Percentiles rank a stretch among this genome's conserved stretches.
Evolutionary conservation across 768 basidiomycete species (phyloP).

Genomic region (Boletus sp.): DNA sequence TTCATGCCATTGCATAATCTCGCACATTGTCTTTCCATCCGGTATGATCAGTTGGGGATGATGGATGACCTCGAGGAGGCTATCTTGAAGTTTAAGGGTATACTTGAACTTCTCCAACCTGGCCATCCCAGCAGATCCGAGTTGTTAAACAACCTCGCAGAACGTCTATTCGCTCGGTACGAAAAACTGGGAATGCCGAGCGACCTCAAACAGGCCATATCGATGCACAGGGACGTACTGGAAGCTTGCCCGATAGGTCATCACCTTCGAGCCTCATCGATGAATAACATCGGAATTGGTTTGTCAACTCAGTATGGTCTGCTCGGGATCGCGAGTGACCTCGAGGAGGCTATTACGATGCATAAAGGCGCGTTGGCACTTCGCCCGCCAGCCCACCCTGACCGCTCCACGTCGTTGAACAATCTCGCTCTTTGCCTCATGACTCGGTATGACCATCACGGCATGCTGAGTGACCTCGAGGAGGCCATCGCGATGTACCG

Average conservation of each 20-base stretch:
- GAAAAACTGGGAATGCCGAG: not conserved
- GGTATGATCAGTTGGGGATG: not conserved
- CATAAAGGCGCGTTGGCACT: conserved; percentile 1
- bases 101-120: not conserved
- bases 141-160: not conserved
- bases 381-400: not conserved
- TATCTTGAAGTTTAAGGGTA: not conserved
- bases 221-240: not conserved
- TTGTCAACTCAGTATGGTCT: conserved; percentile 5
- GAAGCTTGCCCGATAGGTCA: conserved; percentile 1
- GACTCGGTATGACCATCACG: conserved; percentile 1
- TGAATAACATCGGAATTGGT: conserved; percentile 14
- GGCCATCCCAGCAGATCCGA: not conserved
- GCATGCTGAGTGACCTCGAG: not conserved
- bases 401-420: not conserved
- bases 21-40: not conserved
- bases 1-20: not conserved
- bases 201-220: not conserved
- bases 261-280: not conserved
- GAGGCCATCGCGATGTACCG: not conserved
- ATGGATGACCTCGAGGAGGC: not conserved
- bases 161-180: not conserved
- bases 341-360: conserved; percentile 21
- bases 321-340: not conserved
- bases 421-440: not conserved